Base-by-base conservation (phyloP, 805 yeast species). In the Candida fluviatilis region DNA sequence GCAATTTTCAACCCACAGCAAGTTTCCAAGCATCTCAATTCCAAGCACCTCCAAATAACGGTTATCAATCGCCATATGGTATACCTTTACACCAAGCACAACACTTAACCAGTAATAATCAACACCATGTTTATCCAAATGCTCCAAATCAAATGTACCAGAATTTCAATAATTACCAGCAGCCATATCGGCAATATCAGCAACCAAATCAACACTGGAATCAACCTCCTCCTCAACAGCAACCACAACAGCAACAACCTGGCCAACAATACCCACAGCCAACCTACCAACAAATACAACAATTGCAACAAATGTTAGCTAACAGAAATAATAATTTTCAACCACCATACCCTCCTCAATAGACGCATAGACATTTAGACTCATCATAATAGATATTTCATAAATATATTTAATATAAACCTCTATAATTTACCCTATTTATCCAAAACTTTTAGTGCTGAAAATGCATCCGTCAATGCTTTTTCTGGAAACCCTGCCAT, bases 401-500 rank as follows among this genome's bases (percentile, higher is more conserved):
- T 31, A 31, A 18, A 31, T 31, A 31, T 19, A 15, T 31, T 5
- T 18, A 14, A 34, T n/a, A 28, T 28, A 34, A 18, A 11, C 28
- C 18, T 19, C 36, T 36, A 18, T 45, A 41, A 23, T 19, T 11
- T 34, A n/a, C n/a, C 28, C 29, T 39, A 33, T 23, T 24, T 28
- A 33, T 15, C 25, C 28, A 40, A 31, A 18, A 43, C 14, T 24
- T 37, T 35, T 24, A 51, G 44, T 27, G 56, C 58, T 13, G 55
- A 45, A 23, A 51, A 47, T 1, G 95, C 95, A 27, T 69, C 60
- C 1, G 58, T 43, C 13, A 87, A 49, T 1, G 88, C 87, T 3
- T 58, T 55, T 5, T 46, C 45, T 0, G 96, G 95, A 46, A 86
- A 82, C 0, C 95, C 95, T 0, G 95, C 95, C 51, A 80, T 60